These are phyloP conservation scores for Xylariaceae sp. DNA, from an alignment of 2,329 filamentous ascomycete species.

Conservation along the genomic window DNA sequence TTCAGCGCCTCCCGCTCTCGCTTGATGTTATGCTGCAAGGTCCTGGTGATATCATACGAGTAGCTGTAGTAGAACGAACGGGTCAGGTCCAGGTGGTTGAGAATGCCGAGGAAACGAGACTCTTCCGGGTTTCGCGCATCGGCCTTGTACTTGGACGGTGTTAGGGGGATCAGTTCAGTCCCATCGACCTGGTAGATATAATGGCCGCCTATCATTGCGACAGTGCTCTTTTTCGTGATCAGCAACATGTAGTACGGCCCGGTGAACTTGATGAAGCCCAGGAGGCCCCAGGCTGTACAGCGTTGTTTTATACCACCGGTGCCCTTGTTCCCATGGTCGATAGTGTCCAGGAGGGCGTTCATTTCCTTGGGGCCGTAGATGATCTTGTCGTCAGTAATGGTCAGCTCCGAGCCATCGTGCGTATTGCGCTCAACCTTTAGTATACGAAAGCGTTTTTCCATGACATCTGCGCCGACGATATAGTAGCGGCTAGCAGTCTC, in stretches of 20 bases:
- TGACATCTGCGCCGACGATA: conserved; percentile 85
- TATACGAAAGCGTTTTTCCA: conserved; percentile 82
- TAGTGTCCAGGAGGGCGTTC: conserved; percentile 85
- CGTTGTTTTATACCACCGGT: conserved; percentile 86
- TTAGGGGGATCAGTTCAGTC: conserved; percentile 85
- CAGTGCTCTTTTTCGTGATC: conserved; percentile 92
- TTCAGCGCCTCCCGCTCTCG: conserved; percentile 68
- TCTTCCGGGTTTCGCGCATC: conserved; percentile 81
- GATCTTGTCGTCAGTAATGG: conserved; percentile 88
- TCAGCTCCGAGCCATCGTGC: conserved; percentile 69
- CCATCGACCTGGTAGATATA: conserved; percentile 94
- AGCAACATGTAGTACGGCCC: conserved; percentile 95
- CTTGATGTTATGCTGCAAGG: conserved; percentile 86
- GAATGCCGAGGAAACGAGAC: conserved; percentile 77
- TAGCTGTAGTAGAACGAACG: conserved; percentile 98
- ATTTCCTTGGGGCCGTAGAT: conserved; percentile 90
- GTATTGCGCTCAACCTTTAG: conserved; percentile 91
- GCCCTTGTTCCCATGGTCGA: conserved; percentile 89
- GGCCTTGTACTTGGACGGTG: conserved; percentile 68
- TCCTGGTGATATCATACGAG: conserved; percentile 91
- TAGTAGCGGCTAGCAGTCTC: conserved; percentile 93
- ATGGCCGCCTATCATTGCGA: conserved; percentile 92
- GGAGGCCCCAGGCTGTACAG: conserved; percentile 85
- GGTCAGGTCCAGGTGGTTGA: conserved; percentile 86
- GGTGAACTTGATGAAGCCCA: conserved; percentile 95